Evolutionary conservation across 768 basidiomycete genomes (phyloP), one percentile per base, ranked within the genome.

Genomic region (Xanthoconium purpureum): DNA sequence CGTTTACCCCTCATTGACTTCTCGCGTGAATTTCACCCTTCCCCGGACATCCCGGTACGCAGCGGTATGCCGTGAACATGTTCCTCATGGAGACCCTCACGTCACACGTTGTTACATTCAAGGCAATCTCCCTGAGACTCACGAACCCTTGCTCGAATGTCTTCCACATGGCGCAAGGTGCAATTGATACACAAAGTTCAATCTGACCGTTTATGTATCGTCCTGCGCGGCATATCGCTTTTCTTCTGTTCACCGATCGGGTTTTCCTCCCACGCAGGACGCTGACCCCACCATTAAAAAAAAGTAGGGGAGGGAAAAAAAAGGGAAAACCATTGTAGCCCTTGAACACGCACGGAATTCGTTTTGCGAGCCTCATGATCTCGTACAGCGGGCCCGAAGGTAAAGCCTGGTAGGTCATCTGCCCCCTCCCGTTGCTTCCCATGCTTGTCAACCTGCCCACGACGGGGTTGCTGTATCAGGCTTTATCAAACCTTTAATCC

Each of bases 371-470:
- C 46, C 39, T 11, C 46, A 8, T 42, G 46, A 28, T 12, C 33
- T n/a, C n/a, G n/a, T n/a, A 15, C 18, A 18, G 43, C 51, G 48
- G 58, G 35, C 14, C 58, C 58, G 50, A 60, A 50, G 32, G 49
- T 17, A 35, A n/a, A n/a, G 17, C 17, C 9, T 3, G 42, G 10
- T 11, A 28, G 28, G 46, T 12, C 47, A 24, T 28, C 6, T 24
- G 8, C 32, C 10, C 32, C 36, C 12, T 18, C 29, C 14, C 38
- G 14, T 17, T 14, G 8, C 42, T 50, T 59, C 52, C 32, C 52
- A 60, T 60, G 45, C 42, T 12, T 44, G 56, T 58, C 56, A 47
- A 17, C 6, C 10, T 14, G 32, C 6, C 32, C 32, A 33, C 32
- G 20, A 57, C 36, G 2, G 18, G 30, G 17, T 24, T 35, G 17